Evolutionary conservation across 164 flowering plant genomes (phyloP), one percentile per base, ranked within the genome.

Genomic region (Chimonanthus salicifolius): DNA sequence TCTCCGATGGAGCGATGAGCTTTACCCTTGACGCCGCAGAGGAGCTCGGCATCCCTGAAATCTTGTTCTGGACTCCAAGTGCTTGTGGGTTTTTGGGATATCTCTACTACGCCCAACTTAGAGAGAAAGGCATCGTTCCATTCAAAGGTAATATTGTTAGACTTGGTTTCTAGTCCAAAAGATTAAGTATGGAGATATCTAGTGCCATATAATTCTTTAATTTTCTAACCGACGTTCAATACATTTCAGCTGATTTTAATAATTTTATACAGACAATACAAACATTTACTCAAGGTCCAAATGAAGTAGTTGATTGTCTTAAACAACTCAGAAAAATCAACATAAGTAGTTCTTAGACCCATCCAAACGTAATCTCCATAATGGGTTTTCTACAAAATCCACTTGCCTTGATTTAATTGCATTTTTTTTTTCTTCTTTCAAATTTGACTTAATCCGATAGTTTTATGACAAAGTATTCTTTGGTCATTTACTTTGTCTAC

Each of bases 51-150:
- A 58, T 76, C 33, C 79, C 72, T 33, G 50, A 16, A n/a, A 49
- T 72, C 47, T 2, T 50, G 33, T 68, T 76, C 8, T 68, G 72
- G 74, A 67, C 75, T 15, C 2, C 71, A n/a, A 76, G 79, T 49
- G 75, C 75, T 11, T 76, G 74, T 15, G 74, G 65, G 48, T 65
- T 71, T 71, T 2, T 71, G 48, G 64, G 58, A 8, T 16, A 15
- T 9, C 49, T 72, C 47, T 47, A 74, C 11, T 60, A 5, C 5
- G 18, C n/a, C 3, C 8, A 68, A 18, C 72, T 74, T 11, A 20
- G 7, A 1, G 72, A 72, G 63, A 72, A 63, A n/a, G 72, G 67
- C 4, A 3, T 67, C 33, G 10, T 62, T 5, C 79, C 79, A 16
- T 45, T 72, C 3, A 72, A 68, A 76, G 79, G 79, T 76, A 67